These are phyloP conservation scores for Viola odorata DNA, from an alignment of 345 rosid genomes.

Conservation along the genomic window DNA sequence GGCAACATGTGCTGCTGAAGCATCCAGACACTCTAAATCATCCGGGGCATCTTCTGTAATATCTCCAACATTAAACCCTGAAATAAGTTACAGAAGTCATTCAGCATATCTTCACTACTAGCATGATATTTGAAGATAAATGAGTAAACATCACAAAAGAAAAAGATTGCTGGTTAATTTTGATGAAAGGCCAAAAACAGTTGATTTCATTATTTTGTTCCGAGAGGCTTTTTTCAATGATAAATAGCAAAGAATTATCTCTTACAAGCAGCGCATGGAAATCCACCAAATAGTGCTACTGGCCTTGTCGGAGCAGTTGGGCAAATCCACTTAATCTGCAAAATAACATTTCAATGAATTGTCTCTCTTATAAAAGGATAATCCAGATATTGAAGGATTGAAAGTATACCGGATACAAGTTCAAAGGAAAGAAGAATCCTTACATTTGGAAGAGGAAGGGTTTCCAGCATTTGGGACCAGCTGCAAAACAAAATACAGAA, in stretches of 20 bases:
- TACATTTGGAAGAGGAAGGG: slow-evolving; percentile 67
- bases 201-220: no score
- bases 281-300: slow-evolving; percentile 18
- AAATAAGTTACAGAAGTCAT: slow-evolving; percentile 2
- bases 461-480: slow-evolving; percentile 64
- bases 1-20: slow-evolving; percentile 19
- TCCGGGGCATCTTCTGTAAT: slow-evolving; percentile 17
- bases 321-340: slow-evolving; percentile 20
- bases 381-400: not conserved
- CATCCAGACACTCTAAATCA: slow-evolving; percentile 19
- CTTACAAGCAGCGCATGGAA: slow-evolving; percentile 22
- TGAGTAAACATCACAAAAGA: not conserved
- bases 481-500: slow-evolving; percentile 37
- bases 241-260: not conserved
- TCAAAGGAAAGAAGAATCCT: slow-evolving; percentile 16
- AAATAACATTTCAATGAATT: slow-evolving; percentile 10
- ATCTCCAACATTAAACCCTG: slow-evolving; percentile 16
- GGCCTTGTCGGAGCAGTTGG: slow-evolving; percentile 22
- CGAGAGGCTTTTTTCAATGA: not conserved
- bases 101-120: slow-evolving; percentile 5
- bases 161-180: not conserved
- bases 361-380: no score
- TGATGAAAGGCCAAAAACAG: not conserved
- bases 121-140: not conserved
- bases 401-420: slow-evolving; percentile 3